Evolutionary conservation across 495 filamentous ascomycete species (phyloP), one percentile per base, ranked within the genome.

Genomic region (Physcia stellaris): DNA sequence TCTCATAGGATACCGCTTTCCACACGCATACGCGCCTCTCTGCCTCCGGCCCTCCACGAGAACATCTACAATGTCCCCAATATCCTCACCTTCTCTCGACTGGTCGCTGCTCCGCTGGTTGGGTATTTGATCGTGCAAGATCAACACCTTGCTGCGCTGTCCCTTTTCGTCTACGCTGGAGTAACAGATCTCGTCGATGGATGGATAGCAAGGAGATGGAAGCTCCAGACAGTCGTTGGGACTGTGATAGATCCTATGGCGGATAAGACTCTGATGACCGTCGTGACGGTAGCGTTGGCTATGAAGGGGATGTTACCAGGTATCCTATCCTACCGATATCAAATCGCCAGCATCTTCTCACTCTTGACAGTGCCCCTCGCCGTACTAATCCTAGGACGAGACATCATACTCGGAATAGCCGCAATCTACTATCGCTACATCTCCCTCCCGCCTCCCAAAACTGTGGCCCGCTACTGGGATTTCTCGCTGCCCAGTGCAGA

Each of bases 61-160:
- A 90, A 98, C 49, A 94, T 98, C 55, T 94, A 93, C 66, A 98
- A 81, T 30, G 48, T 98, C 32, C 90, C 90, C 20, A 98, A 98
- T 57, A 62, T 86, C 43, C 73, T 98, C 42, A 98, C 90, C 21
- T 77, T 90, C 53, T 79, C 84, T 4, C 80, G 90, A 10, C 70
- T 98, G 24, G 43, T 92, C 32, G 78, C 83, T 2, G 82, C 88
- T 1, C 90, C 90, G 0, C 64, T 80, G 32, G 77, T 96, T 35
- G 88, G 90, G 32, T 96, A 94, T 58, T 73, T 92, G 9, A 75
- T 98, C 40, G 64, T 98, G 4, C 70, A 90, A 43, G 75, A 90
- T 55, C 68, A 87, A 28, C 79, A 90, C 55, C 61, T 67, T 29
- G 71, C 70, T 48, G 83, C 92, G 0, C 59, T 94, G n/a, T 73